A percentile compares a stretch with the other conserved stretches of the same genome.
These are phyloP conservation scores for Glomus cerebriforme DNA, from an alignment of 192 early-diverging fungal genomes.

Conservation along the genomic window DNA sequence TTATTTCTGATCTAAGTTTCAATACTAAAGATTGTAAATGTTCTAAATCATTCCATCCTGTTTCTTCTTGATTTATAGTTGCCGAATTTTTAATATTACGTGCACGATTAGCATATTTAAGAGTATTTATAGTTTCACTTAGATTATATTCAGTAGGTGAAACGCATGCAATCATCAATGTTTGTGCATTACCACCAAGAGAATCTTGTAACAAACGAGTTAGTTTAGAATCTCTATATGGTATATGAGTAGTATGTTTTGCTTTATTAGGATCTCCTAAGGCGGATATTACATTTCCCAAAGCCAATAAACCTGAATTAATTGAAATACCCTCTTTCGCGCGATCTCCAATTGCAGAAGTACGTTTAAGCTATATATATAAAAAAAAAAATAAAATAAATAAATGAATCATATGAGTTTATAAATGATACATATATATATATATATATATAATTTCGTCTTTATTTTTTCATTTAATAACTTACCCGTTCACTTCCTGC, in stretches of 20 bases:
- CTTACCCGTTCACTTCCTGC: slow-evolving; percentile 88
- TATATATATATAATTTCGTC: too few relatives aligned
- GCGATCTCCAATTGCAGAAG: slow-evolving; percentile 88
- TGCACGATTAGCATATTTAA: slow-evolving; percentile 94
- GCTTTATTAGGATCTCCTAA: slow-evolving; percentile 72
- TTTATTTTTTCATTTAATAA: too few relatives aligned
- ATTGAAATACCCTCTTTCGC: slow-evolving; percentile 96
- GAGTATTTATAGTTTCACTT: slow-evolving; percentile 91
- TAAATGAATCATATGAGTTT: too few relatives aligned
- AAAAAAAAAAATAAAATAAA: not conserved
- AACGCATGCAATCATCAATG: slow-evolving; percentile 95
- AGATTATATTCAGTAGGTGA: slow-evolving; percentile 82
- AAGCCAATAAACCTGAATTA: slow-evolving; percentile 92
- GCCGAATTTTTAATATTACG: slow-evolving; percentile 94
- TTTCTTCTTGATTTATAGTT: slow-evolving; percentile 73
- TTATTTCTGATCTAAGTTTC: slow-evolving; percentile 62
- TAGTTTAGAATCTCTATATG: slow-evolving; percentile 96
- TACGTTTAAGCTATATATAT: slow-evolving; percentile 73
- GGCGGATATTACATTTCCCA: slow-evolving; percentile 97
- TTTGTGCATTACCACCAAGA: slow-evolving; percentile 91
- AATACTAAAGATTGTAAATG: slow-evolving; percentile 63
- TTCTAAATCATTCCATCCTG: slow-evolving; percentile 66
- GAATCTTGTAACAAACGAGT: slow-evolving; percentile 95
- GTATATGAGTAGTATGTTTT: slow-evolving; percentile 72
- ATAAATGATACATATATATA: too few relatives aligned